Evolutionary conservation across 1,139 yeast genomes (phyloP), one percentile per base, ranked within the genome.

Genomic region (Eremothecium gossypii): DNA sequence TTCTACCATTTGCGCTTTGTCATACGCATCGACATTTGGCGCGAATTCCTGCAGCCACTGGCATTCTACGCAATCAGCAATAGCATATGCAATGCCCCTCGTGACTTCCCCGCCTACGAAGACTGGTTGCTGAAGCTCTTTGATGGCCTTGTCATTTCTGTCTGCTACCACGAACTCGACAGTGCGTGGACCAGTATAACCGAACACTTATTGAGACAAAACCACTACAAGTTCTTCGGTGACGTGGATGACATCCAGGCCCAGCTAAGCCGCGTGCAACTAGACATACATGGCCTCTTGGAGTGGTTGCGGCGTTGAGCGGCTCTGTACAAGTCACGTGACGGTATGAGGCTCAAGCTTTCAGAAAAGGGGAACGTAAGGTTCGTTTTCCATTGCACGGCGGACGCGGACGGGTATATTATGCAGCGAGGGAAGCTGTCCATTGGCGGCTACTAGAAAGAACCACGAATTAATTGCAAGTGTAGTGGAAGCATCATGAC

Each of bases 151-250:
- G 27, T 40, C 8, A 26, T 40, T 1, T 12, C 40, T 5, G 26
- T 36, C 8, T 40, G 31, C 30, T 40, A 36, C 27, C 34, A 36
- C 17, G 42, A 40, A 17, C 17, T 35, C n/a, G 42, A 40, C 30
- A 8, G 8, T 14, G 17, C 30, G 8, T 26, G 41, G 30, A 29
- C 30, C 31, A 40, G 20, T 26, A 36, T 36, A 14, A 28, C 35
- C 26, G 26, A 27, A 14, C 26, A 27, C 11, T 11, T 36, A 12
- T 20, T 40, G 12, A 13, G 17, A 11, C n/a, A 40, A 8, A 29
- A 40, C 14, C 23, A 27, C 27, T 30, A 40, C 26, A 40, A 36
- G 36, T 40, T 40, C 29, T 40, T 40, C 28, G 42, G 42, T 8
- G 30, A 39, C 20, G 13, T n/a, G 12, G 9, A 36, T 20, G 39